Evolutionary conservation across 2,329 filamentous ascomycete species (phyloP), one percentile per base, ranked within the genome.

Genomic region (Colletotrichum euphorbiae): DNA sequence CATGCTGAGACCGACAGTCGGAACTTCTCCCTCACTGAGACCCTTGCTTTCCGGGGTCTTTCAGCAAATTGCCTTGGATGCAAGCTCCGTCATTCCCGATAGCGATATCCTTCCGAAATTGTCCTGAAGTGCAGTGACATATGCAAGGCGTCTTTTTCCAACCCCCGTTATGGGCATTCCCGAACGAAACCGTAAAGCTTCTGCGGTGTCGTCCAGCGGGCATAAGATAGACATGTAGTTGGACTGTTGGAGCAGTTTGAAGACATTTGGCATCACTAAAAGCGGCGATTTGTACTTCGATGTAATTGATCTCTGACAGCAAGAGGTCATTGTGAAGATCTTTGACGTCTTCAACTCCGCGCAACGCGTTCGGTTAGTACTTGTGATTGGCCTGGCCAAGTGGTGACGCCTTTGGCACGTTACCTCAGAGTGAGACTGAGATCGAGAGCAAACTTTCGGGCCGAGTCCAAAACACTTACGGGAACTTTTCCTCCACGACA

Each of bases 1-100:
- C 89, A 91, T 91, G 57, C 88, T 90, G 51, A 91, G 78, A 72
- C 88, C 88, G 71, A 91, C 88, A 6, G 86, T 89, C 76, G 90
- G 89, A 55, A 91, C 82, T 75, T 91, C 89, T n/a, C 84, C 88
- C 13, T 42, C 52, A 21, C 36, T n/a, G 6, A 42, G 52, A 4
- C 9, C 36, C 36, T 12, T 38, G 36, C 9, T 38, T 15, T 38
- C 36, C 13, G 36, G 36, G 36, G 11, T 13, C 36, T 38, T 15
- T 38, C 11, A 38, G 11, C 36, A 38, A 11, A 2, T 38, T 38
- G 8, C 36, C 36, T 15, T 38, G 36, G 70, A 91, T 91, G 74
- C 89, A 91, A 4, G 89, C 88, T 72, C 86, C 87, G 72, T 91
- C 89, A 0, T 85, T 89, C 0, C 88, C 88, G 33, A 85, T 83